Evolutionary conservation across 768 basidiomycete genomes (phyloP), one percentile per base, ranked within the genome.

Genomic region (Tricholomella constricta): DNA sequence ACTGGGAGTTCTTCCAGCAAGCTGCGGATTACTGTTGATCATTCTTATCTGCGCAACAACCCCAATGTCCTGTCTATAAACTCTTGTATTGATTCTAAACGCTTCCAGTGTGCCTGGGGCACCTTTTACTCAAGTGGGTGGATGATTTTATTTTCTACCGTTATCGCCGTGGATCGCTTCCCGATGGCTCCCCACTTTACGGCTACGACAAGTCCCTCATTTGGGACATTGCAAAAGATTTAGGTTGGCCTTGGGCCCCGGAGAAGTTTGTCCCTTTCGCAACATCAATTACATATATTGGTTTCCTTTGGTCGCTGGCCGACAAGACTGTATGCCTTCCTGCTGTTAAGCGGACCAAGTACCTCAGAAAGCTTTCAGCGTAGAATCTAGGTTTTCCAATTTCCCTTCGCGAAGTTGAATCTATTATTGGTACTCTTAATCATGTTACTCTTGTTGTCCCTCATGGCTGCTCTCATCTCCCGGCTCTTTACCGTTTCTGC

Each of bases 391-490:
- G 51, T 0, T 14, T 19, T 1, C 51, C 47, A 2, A 57, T 65
- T 17, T 43, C 58, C 1, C 44, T 32, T 29, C 57, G 62, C 6
- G 65, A 69, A 5, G 56, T 58, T 0, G 64, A 74, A 26, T 63
- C 57, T 0, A 7, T 74, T 0, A 56, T 69, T 3, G 72, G 75
- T 0, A 74, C 71, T 0, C 57, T 77, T 0, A 68, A 72, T 11
- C 75, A 77, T 49, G 67, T 69, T 26, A 61, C 66, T 0, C 51
- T 76, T 0, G 69, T 70, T 0, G 20, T 70, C 1, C 67, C 65
- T 0, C 51, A 60, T 9, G 70, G 74, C 4, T 66, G 66, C 2
- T 65, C 68, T 0, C 59, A 53, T 6, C n/a, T n/a, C n/a, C n/a
- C 57, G 74, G 1, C 62, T 68, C 1, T 20, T 65, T 0, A 42